phyloP scores from a whole-genome alignment of 345 rosid species.

The Ceriops decandra region DNA sequence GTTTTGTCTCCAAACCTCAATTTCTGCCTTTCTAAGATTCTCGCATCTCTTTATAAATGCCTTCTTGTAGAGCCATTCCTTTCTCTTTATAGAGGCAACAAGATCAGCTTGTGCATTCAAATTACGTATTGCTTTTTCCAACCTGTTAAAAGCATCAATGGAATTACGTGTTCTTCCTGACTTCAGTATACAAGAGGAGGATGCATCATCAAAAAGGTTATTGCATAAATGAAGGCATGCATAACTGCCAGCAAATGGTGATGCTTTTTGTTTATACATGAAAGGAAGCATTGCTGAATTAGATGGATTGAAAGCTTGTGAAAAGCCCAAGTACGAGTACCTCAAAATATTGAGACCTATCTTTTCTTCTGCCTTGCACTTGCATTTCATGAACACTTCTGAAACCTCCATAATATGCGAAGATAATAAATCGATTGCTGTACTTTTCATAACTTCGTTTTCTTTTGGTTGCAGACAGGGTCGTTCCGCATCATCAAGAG shows the following conservation, averaged over 20 bases:
- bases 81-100: slow-evolving; percentile 24
- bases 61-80: slow-evolving; percentile 45
- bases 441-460: background rate
- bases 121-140: slow-evolving; percentile 37
- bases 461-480: background rate
- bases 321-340: slow-evolving; percentile 20
- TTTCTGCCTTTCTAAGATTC: slow-evolving; percentile 76
- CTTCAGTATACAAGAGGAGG: no score
- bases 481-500: background rate
- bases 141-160: slow-evolving; percentile 31
- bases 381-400: slow-evolving; percentile 31
- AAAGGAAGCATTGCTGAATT: no score
- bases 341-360: slow-evolving; percentile 32
- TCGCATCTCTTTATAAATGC: slow-evolving; percentile 61
- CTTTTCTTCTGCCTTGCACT: slow-evolving; percentile 28
- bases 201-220: no score
- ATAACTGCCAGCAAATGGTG: no score
- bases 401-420: slow-evolving; percentile 14
- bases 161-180: no score
- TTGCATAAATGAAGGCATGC: no score
- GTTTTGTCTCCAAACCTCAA: slow-evolving; percentile 46
- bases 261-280: no score
- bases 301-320: no score
- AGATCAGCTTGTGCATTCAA: slow-evolving; percentile 29
- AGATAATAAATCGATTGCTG: slow-evolving; percentile 4